Base-by-base conservation (phyloP, 2,329 filamentous ascomycete species). In the Phaeophleospora eucalypticola region DNA sequence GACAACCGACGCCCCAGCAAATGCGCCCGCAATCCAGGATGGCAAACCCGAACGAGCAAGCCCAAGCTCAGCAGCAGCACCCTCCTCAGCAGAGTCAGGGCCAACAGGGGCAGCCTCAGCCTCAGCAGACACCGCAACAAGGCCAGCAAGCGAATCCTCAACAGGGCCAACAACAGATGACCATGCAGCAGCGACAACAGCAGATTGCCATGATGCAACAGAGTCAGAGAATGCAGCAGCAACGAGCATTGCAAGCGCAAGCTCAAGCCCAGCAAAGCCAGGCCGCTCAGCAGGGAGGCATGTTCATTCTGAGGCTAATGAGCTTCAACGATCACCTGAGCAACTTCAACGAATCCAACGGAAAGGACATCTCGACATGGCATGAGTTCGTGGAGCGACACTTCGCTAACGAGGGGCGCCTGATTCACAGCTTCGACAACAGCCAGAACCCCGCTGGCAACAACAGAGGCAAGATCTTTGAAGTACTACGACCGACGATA, bases 401-500 rank as follows among this genome's bases (percentile, higher is more conserved):
- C 68, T 98, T 96, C 68, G 84, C 88, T 0, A 76, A 79, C 0
- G 79, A 78, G 20, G 89, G 88, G 7, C 81, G 89, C 7, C 84
- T 95, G 61, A 81, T 89, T 12, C 60, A 63, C 47, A 55, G 47
- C 35, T 60, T 63, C 41, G 49, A 48, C 39, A 49, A 58, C 41
- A 42, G 39, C 27, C 46, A 15, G 12, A 43, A 51, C 7, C 37
- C 45, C 18, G 36, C 45, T 4, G 75, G 73, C 12, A 41, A 42
- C 19, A 49, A 42, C 27, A 41, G 51, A 15, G 79, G 84, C 45
- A 96, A 94, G 71, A 82, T 86, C 60, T 96, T 90, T 60, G 90
- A 96, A 65, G 89, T 97, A 40, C 80, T 84, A 2, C 87, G 81
- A 48, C 81, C 89, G 3, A 87, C 87, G 1, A 75, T 98, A 37